Evolutionary conservation across 495 filamentous ascomycete genomes (phyloP), one percentile per base, ranked within the genome.

Genomic region (Clavariopsis aquatica): DNA sequence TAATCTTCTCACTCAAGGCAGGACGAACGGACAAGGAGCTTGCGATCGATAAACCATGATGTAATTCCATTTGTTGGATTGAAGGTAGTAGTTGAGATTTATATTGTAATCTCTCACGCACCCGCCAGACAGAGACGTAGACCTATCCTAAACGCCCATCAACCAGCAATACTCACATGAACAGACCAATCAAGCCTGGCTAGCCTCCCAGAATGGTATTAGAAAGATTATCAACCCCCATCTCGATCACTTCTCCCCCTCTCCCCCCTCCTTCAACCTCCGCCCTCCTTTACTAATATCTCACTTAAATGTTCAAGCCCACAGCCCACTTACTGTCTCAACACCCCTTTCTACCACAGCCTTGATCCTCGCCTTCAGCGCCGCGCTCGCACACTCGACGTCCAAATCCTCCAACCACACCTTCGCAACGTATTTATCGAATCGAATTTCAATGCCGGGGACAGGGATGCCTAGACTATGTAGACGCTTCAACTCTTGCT

Each of bases 361-460:
- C 66, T 87, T 83, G 7, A 98, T 89, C 49, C 94, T 78, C 72
- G 95, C 90, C 60, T 82, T 82, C 72, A 95, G 80, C 51, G 90
- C 83, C 66, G 83, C 77, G 65, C 87, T 89, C 27, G 75, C 77
- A 74, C 92, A 93, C 74, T 98, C 95, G 0, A 98, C 90, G 68
- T 93, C 90, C 49, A 98, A 73, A 49, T 86, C 84, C 80, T 98
- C 93, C 29, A 98, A 81, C 92, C 91, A 97, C 7, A 98, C 89
- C 47, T 82, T 87, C 5, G 93, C 94, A 60, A 89, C 82, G 74
- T 92, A 86, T 75, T 90, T 93, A 71, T 96, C 94, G 3, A 98
- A 87, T 72, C 81, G 85, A 75, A 98, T 93, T 69, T 87, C 85
- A 1, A 98, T 79, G 0, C 93, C 94, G 0, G 94, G 95, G 0